Evolutionary conservation across 176 grass and related monocot genomes (phyloP), one percentile per base, ranked within the genome.

Genomic region (Phoenix dactylifera): DNA sequence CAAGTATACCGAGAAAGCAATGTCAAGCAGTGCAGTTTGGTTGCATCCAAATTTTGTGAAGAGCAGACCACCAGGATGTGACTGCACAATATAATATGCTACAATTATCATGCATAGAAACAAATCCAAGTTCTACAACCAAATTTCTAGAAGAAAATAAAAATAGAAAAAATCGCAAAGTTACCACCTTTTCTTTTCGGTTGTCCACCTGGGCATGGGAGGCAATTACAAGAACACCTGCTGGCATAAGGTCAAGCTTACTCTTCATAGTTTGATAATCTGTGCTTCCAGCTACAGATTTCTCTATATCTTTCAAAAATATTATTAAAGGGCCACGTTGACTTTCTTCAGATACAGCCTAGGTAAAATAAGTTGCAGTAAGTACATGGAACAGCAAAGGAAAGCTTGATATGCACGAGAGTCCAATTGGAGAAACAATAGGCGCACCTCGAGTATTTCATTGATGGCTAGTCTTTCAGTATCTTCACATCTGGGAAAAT

Each of bases 11-110:
- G 87, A 81, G 66, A 97, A 82, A 55, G 83, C 81, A 73, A 97
- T 73, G 73, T 97, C 92, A 22, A 97, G 63, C 69, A 97, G 61
- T 62, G 86, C 71, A 15, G 65, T 68, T 80, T 97, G 87, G 77
- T 76, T 85, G 69, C 83, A 90, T 2, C 77, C 77, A 71, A 97
- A 97, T 69, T 97, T 97, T 60, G 93, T 88, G 67, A 97, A 80
- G 62, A 89, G 90, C 72, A 89, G 83, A 71, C 83, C 86, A 24
- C 80, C 81, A 22, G 64, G 66, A 62, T 90, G 82, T 4, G 82
- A 82, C 92, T 97, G 83, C 63, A 85, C 24, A 28, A 55, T 72
- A 69, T 59, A 74, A 14, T 51, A 53, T 75, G 55, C 32, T 15
- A 44, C 10, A 44, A 44, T 44, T 14, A 44, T 10, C 9, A 44